Evolutionary conservation across 148 eudicot genomes (phyloP), one percentile per base, ranked within the genome.

Genomic region (Rhododendron ferrugineum): DNA sequence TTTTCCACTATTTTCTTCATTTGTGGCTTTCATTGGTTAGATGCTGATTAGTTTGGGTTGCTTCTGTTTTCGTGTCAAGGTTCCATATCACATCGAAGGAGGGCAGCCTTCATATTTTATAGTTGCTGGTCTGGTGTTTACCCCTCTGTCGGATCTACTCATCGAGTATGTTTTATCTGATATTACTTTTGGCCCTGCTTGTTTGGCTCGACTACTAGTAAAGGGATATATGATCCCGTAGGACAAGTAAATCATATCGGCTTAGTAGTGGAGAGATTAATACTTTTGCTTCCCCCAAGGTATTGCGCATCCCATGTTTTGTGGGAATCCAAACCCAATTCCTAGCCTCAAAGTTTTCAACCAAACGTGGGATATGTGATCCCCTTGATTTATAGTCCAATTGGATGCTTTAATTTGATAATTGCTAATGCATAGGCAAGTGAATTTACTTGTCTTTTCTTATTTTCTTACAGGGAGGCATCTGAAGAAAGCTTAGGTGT

Each of bases 61-160:
- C 8, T 52, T 36, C 26, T 87, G 40, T 26, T 85, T 44, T 83
- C 56, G 3, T 87, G 36, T 81, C 78, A 85, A 96, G 99, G 99
- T 96, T 83, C 99, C 99, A 4, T 96, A 91, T 92, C 96, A 96
- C 87, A 94, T 95, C 80, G 97, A 96, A 90, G 98, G 91, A 64
- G 99, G 92, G 82, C 98, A 92, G 85, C 98, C 99, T 88, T 94
- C 99, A 73, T 96, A 96, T 84, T 80, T 96, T 30, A 96, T 96
- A 85, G 95, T 95, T 87, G 97, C 98, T 88, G 99, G 99, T 56
- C 91, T 96, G 93, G 99, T 96, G 86, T 96, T 96, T 85, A 95
- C 98, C 46, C 99, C 98, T 74, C 94, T 96, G 52, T 95, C 99
- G 22, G 99, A 96, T 82, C 98, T 97, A 50, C 95, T 96, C 40